A percentile compares a stretch with the other conserved stretches of the same genome.
These are phyloP conservation scores for Yamadazyma tumulicola DNA, from an alignment of 805 yeast species.

Conservation along the genomic window DNA sequence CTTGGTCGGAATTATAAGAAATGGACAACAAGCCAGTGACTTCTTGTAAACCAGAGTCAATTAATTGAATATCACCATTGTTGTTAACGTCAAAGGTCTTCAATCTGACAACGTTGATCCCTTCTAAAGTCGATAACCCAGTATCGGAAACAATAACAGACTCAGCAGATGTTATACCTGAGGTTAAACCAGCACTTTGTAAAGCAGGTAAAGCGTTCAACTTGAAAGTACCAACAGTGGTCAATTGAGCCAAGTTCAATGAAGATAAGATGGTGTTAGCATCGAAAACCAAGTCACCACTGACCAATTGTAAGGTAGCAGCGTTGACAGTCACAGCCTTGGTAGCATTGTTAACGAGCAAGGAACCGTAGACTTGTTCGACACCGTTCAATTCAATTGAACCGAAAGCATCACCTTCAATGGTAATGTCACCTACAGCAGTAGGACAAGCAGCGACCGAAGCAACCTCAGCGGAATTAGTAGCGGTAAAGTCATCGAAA, in stretches of 20 bases:
- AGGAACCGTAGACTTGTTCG: constrained; percentile 71
- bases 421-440: constrained; percentile 72
- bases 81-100: constrained; percentile 78
- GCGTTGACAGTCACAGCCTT: constrained; percentile 66
- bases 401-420: constrained; percentile 59
- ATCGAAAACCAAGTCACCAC: constrained; percentile 63
- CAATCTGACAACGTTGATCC: constrained; percentile 51
- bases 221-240: constrained; percentile 76
- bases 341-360: constrained; percentile 64
- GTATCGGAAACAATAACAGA: constrained; percentile 72
- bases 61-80: constrained; percentile 72
- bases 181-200: constrained; percentile 57
- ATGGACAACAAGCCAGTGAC: constrained; percentile 75
- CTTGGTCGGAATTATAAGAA: constrained; percentile 80
- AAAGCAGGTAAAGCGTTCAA: constrained; percentile 88
- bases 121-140: constrained; percentile 61
- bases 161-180: constrained; percentile 71
- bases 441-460: constrained; percentile 68
- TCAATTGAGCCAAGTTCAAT: constrained; percentile 72
- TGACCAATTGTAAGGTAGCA: constrained; percentile 69
- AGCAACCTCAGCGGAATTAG: constrained; percentile 78
- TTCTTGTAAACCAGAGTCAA: constrained; percentile 67
- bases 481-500: constrained; percentile 63
- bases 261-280: constrained; percentile 63
- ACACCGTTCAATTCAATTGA: constrained; percentile 71